Percentiles rank a stretch among this genome's conserved stretches.
Evolutionary conservation across 106 monocot genomes (phyloP).

Genomic region (Dioscorea alata): DNA sequence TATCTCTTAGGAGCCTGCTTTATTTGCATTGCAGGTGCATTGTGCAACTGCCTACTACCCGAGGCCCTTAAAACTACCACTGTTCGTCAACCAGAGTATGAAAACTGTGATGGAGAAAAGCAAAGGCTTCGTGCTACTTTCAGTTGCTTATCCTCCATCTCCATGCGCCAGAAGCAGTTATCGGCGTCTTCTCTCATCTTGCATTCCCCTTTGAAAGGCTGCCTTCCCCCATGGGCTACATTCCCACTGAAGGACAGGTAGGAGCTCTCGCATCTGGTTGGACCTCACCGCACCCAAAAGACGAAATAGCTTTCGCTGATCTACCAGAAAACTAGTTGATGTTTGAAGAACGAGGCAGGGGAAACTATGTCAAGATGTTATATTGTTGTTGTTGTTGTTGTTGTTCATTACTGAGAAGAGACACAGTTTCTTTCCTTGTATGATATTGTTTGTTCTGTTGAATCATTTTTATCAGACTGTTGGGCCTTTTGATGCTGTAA

Average conservation of each 20-base stretch:
- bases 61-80: constrained; percentile 7
- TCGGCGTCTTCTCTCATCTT: constrained; percentile 11
- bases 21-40: constrained; percentile 2
- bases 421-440: too few relatives aligned
- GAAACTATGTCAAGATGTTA: too few relatives aligned
- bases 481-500: too few relatives aligned
- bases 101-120: constrained; percentile 9
- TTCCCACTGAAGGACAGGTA: constrained; percentile 5
- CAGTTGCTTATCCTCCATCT: constrained; percentile 12
- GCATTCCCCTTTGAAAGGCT: constrained; percentile 13
- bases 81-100: constrained; percentile 8
- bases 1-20: too few relatives aligned
- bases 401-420: too few relatives aligned
- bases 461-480: too few relatives aligned
- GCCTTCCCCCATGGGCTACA: constrained; percentile 7
- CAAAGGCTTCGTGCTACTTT: constrained; percentile 6
- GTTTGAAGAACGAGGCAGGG: too few relatives aligned
- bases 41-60: constrained; percentile 9
- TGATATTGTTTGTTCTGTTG: too few relatives aligned
- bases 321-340: too few relatives aligned
- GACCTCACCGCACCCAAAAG: too few relatives aligned
- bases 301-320: too few relatives aligned
- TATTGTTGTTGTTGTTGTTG: too few relatives aligned
- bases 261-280: background rate
- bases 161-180: constrained; percentile 12